Evolutionary conservation across 2,329 filamentous ascomycete species (phyloP).

Genomic region (Colletotrichum abscissum): DNA sequence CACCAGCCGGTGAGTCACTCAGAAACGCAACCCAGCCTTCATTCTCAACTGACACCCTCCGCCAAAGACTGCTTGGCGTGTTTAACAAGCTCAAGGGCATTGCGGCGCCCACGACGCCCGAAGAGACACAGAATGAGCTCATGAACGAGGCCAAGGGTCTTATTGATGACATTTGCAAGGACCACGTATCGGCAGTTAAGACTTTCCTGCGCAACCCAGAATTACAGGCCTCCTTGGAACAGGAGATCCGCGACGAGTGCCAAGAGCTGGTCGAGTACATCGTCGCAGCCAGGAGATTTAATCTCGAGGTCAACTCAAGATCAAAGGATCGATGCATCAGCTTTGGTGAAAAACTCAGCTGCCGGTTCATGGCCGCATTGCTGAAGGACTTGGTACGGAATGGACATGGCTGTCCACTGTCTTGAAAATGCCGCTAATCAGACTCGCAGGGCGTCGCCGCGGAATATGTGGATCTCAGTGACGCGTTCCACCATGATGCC

Average conservation of each 20-base stretch:
- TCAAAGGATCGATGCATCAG: constrained; percentile 91
- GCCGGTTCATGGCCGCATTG: constrained; percentile 87
- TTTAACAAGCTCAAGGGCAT: constrained; percentile 68
- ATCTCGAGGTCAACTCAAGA: constrained; percentile 80
- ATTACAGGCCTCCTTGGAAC: constrained; percentile 68
- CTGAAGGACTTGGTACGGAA: constrained; percentile 74
- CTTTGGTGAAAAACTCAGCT: constrained; percentile 96
- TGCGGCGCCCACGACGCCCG: constrained; percentile 62
- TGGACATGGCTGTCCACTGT: not conserved
- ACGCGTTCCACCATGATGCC: constrained; percentile 77
- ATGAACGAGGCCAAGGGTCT: constrained; percentile 76
- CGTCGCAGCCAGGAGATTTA: constrained; percentile 71
- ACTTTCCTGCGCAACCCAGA: constrained; percentile 67
- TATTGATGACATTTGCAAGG: constrained; percentile 82
- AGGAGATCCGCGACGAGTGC: constrained; percentile 82
- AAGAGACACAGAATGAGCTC: constrained; percentile 63
- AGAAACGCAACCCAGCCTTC: constrained; percentile 12
- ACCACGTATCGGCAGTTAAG: constrained; percentile 81
- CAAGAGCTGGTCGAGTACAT: constrained; percentile 81
- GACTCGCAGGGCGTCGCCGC: constrained; percentile 75
- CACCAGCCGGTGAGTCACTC: constrained; percentile 83
- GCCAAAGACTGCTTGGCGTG: constrained; percentile 65
- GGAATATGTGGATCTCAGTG: constrained; percentile 90
- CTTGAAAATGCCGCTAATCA: constrained; percentile 40
- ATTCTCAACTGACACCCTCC: constrained; percentile 1